A percentile compares a stretch with the other conserved stretches of the same genome.
phyloP scores from a whole-genome alignment of 108 stramenopile species.

The Pseudonitzschia multiseries region DNA sequence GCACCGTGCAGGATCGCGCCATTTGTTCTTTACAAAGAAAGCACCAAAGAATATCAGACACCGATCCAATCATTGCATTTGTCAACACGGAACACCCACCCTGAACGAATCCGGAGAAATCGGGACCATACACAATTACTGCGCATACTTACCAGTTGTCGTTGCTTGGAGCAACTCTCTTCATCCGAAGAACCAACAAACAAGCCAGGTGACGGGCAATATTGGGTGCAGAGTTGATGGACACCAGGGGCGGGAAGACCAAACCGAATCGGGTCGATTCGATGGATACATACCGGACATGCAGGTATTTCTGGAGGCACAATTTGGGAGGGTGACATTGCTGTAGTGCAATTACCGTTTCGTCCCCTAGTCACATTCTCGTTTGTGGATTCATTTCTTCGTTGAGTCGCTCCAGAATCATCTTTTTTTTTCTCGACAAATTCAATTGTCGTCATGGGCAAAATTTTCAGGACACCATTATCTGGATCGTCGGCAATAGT shows the following conservation, averaged over 20 bases:
- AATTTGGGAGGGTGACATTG: neutral
- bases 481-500: slow-evolving; percentile 36
- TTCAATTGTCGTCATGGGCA: slow-evolving; percentile 50
- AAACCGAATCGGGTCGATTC: slow-evolving; percentile 65
- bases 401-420: slow-evolving; percentile 3
- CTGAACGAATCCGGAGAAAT: too few species aligned
- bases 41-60: neutral
- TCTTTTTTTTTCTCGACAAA: slow-evolving; percentile 24
- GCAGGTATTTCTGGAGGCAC: slow-evolving; percentile 43
- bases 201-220: slow-evolving; percentile 50
- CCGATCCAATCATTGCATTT: neutral
- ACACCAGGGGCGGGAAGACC: slow-evolving; percentile 58
- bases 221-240: slow-evolving; percentile 65
- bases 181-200: slow-evolving; percentile 4
- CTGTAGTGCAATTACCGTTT: neutral
- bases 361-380: neutral
- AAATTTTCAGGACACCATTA: slow-evolving; percentile 51
- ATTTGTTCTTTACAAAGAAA: slow-evolving; percentile 32
- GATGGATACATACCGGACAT: slow-evolving; percentile 82
- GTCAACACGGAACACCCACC: too few species aligned
- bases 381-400: slow-evolving; percentile 11
- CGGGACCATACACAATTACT: neutral
- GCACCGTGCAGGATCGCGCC: slow-evolving; percentile 62
- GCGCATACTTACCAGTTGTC: slow-evolving; percentile 30
- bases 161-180: slow-evolving; percentile 57